These are phyloP conservation scores for Camellia oleifera DNA, from an alignment of 179 eudicot genomes.

Conservation along the genomic window DNA sequence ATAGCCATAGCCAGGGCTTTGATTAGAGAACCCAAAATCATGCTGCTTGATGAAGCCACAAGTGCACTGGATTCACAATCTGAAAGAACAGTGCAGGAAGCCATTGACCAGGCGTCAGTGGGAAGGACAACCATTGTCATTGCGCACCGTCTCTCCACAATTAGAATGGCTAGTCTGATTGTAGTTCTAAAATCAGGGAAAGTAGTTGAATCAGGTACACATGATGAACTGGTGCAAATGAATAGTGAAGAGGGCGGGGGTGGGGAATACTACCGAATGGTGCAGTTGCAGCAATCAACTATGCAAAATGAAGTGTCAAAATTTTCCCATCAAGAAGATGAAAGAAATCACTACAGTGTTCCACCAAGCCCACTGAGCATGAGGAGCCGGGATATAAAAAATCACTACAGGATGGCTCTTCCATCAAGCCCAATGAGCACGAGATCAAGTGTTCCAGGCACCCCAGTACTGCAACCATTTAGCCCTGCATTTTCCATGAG, in stretches of 20 bases:
- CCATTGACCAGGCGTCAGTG: slow-evolving; percentile 42
- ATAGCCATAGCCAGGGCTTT: slow-evolving; percentile 56
- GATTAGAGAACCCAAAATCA: slow-evolving; percentile 47
- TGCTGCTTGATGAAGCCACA: slow-evolving; percentile 59
- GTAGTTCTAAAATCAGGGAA: slow-evolving; percentile 41
- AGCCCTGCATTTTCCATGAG: slow-evolving; percentile 45
- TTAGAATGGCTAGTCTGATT: slow-evolving; percentile 34
- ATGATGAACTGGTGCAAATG: slow-evolving; percentile 38
- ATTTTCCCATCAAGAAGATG: slow-evolving; percentile 9
- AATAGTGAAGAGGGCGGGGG: slow-evolving; percentile 28
- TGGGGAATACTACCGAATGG: slow-evolving; percentile 44
- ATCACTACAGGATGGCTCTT: slow-evolving; percentile 2
- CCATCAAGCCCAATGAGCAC: slow-evolving; percentile 26
- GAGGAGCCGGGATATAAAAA: slow-evolving; percentile 6
- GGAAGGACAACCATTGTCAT: slow-evolving; percentile 51
- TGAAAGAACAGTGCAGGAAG: slow-evolving; percentile 44
- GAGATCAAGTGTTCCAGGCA: slow-evolving; percentile 27
- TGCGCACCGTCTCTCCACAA: slow-evolving; percentile 54
- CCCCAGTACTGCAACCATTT: slow-evolving; percentile 35
- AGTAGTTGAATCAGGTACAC: slow-evolving; percentile 51
- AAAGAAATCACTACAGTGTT: slow-evolving; percentile 9
- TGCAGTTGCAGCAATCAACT: slow-evolving; percentile 39
- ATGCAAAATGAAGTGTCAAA: slow-evolving; percentile 15
- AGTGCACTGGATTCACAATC: slow-evolving; percentile 55
- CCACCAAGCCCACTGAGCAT: slow-evolving; percentile 10